These are phyloP conservation scores for Phytophthora chlamydospora DNA, from an alignment of 352 stramenopile species.

Conservation along the genomic window DNA sequence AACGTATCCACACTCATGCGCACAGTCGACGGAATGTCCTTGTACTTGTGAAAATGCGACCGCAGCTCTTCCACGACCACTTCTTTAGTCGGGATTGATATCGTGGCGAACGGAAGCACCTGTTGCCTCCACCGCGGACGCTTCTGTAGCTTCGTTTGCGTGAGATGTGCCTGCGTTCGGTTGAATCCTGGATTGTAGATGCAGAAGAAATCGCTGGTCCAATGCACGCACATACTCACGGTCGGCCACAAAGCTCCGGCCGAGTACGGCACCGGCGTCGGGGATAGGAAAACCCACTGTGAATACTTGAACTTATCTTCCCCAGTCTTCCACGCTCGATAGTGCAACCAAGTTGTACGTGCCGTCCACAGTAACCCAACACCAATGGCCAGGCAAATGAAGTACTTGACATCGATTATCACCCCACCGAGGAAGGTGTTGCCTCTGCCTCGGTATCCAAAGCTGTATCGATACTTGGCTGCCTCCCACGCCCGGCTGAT, in stretches of 20 bases:
- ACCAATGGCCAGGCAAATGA: constrained; percentile 25
- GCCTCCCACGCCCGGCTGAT: background rate
- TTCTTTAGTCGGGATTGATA: background rate
- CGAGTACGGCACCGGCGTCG: constrained; percentile 35
- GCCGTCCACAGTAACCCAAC: background rate
- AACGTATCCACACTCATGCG: constrained; percentile 18
- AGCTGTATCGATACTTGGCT: constrained; percentile 14
- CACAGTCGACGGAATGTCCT: background rate
- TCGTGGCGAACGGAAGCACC: background rate
- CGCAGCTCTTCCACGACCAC: constrained; percentile 4
- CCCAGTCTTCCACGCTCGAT: background rate
- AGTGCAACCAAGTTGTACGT: background rate
- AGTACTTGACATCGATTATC: constrained; percentile 38
- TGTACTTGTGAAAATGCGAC: constrained; percentile 6
- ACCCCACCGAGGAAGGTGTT: constrained; percentile 22
- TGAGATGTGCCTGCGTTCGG: background rate
- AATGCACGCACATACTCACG: constrained; percentile 37
- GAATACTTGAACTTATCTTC: background rate
- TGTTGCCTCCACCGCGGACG: background rate
- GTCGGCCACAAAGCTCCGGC: constrained; percentile 29
- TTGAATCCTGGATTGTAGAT: constrained; percentile 13
- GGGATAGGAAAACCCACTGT: constrained; percentile 12
- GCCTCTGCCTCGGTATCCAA: constrained; percentile 2
- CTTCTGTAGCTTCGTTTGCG: background rate
- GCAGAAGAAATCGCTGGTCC: constrained; percentile 34